phyloP scores from a whole-genome alignment of 148 eudicot genomes.

The Amaranthus palmeri region DNA sequence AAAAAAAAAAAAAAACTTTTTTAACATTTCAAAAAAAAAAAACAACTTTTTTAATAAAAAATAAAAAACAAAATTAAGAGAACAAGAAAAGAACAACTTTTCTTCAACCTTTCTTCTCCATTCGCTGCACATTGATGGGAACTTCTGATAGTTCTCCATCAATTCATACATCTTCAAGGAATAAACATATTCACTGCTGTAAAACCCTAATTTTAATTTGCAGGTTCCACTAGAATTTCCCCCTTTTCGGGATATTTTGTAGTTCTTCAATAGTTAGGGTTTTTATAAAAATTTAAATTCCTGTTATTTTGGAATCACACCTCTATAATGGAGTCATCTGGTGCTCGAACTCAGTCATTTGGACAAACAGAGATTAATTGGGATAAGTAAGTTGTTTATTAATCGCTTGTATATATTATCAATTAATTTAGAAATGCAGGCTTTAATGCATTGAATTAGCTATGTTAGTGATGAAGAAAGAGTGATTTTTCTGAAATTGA shows the following conservation, averaged over 20 bases:
- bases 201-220: not conserved
- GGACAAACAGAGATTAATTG: conserved; percentile 90
- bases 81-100: not conserved
- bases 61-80: not conserved
- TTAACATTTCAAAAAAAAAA: too few species aligned
- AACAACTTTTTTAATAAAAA: not conserved
- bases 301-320: not conserved
- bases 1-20: too few species aligned
- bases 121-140: not conserved
- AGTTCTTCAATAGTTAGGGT: conserved; percentile 5
- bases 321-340: conserved; percentile 40
- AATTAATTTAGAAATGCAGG: not conserved
- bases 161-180: not conserved
- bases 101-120: not conserved
- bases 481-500: not conserved
- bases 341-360: conserved; percentile 45
- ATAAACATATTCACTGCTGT: not conserved
- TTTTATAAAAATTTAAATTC: not conserved
- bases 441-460: not conserved
- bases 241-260: not conserved
- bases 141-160: not conserved
- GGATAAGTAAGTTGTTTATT: conserved; percentile 63
- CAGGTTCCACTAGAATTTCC: not conserved
- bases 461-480: not conserved
- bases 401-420: not conserved